A percentile compares a stretch with the other conserved stretches of the same genome.
phyloP scores from a whole-genome alignment of 805 yeast species.

The Barnettozyma sucrosica region DNA sequence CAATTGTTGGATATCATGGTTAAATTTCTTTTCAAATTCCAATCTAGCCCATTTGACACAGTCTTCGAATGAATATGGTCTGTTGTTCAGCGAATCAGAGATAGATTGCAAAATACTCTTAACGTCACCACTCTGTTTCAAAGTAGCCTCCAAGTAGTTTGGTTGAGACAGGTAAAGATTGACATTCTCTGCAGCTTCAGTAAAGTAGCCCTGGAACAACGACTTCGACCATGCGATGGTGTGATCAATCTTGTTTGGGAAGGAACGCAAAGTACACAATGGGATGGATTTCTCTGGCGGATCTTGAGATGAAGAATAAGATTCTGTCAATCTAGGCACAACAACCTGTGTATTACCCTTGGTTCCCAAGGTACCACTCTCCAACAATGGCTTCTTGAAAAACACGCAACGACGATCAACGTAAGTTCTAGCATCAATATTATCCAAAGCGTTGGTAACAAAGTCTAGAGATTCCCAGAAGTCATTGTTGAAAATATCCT shows the following conservation, averaged over 20 bases:
- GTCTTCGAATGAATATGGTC: constrained; percentile 88
- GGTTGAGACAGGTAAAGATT: constrained; percentile 88
- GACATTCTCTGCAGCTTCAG: constrained; percentile 89
- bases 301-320: constrained; percentile 93
- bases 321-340: constrained; percentile 89
- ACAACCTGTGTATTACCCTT: constrained; percentile 98
- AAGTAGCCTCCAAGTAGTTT: constrained; percentile 82
- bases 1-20: constrained; percentile 82
- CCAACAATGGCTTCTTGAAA: constrained; percentile 83
- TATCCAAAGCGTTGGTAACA: constrained; percentile 95
- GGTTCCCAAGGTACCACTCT: constrained; percentile 96
- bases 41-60: constrained; percentile 93
- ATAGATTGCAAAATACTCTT: constrained; percentile 83
- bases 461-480: constrained; percentile 84
- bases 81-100: constrained; percentile 62
- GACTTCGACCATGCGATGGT: constrained; percentile 99
- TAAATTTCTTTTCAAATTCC: constrained; percentile 81
- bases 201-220: constrained; percentile 85
- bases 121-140: constrained; percentile 90
- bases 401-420: constrained; percentile 96
- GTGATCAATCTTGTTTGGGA: constrained; percentile 97
- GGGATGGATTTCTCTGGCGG: constrained; percentile 99
- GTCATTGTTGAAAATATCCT: constrained; percentile 71
- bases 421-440: constrained; percentile 95
- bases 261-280: constrained; percentile 91